phyloP scores from a whole-genome alignment of 1,139 yeast species.

The Saccharomyces hybrid region DNA sequence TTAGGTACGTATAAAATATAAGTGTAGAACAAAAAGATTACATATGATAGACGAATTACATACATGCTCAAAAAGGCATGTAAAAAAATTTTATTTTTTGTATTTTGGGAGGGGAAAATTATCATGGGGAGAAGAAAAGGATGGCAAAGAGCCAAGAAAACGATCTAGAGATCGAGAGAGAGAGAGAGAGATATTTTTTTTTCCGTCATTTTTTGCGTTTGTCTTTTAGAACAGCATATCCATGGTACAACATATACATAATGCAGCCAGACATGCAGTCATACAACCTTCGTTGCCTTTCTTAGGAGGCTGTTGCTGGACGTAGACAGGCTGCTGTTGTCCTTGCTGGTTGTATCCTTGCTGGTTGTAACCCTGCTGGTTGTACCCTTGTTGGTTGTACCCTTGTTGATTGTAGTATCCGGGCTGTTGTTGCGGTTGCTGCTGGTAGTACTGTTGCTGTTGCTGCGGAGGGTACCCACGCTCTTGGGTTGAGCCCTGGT shows the following conservation, averaged over 20 bases:
- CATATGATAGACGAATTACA: background rate
- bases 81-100: background rate
- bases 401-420: constrained; percentile 20
- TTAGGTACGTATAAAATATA: background rate
- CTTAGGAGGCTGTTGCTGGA: constrained; percentile 46
- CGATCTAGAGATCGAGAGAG: background rate
- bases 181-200: background rate
- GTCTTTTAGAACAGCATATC: constrained; percentile 49
- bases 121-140: background rate
- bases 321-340: constrained; percentile 58
- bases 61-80: background rate
- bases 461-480: background rate
- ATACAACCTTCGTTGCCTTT: constrained; percentile 44
- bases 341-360: constrained; percentile 32
- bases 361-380: constrained; percentile 35
- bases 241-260: constrained; percentile 67
- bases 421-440: constrained; percentile 8
- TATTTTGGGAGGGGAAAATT: background rate
- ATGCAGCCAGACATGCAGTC: constrained; percentile 62
- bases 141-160: background rate
- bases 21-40: background rate
- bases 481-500: background rate
- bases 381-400: constrained; percentile 29
- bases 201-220: background rate
- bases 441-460: constrained; percentile 12